Conservation (phyloP, 2,329 filamentous ascomycete genomes). For the Pestalotiopsis sp. region DNA sequence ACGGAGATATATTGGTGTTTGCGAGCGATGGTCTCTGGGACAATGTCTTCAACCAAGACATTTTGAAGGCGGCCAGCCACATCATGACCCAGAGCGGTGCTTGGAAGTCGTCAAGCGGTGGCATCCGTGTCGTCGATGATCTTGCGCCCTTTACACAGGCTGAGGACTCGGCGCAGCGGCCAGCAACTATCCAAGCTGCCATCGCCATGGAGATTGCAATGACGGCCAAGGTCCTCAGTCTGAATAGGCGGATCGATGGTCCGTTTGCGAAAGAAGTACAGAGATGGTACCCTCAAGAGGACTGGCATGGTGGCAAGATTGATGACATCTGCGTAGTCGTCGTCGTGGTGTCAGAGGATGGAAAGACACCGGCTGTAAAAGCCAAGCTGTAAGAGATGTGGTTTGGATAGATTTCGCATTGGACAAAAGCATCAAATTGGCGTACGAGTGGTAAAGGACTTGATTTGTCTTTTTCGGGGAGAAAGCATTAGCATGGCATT, state of each 20-base stretch:
- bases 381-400: conserved; percentile 25
- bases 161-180: conserved; percentile 25
- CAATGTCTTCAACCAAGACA: conserved; percentile 89
- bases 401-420: neutral
- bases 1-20: conserved; percentile 92
- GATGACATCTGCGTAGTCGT: conserved; percentile 94
- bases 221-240: conserved; percentile 82
- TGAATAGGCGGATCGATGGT: conserved; percentile 80
- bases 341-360: conserved; percentile 72
- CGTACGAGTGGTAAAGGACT: neutral
- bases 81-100: conserved; percentile 76
- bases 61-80: conserved; percentile 76
- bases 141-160: conserved; percentile 54
- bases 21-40: conserved; percentile 96
- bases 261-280: conserved; percentile 96
- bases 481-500: conserved; percentile 3
- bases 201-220: conserved; percentile 79
- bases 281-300: conserved; percentile 81
- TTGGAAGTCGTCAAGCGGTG: conserved; percentile 68
- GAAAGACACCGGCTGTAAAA: conserved; percentile 23
- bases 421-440: neutral
- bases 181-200: conserved; percentile 70
- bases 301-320: conserved; percentile 89
- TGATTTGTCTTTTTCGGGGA: neutral
- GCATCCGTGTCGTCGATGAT: conserved; percentile 65